phyloP scores from a whole-genome alignment of 2,329 filamentous ascomycete genomes.

The Penicillium sp. region DNA sequence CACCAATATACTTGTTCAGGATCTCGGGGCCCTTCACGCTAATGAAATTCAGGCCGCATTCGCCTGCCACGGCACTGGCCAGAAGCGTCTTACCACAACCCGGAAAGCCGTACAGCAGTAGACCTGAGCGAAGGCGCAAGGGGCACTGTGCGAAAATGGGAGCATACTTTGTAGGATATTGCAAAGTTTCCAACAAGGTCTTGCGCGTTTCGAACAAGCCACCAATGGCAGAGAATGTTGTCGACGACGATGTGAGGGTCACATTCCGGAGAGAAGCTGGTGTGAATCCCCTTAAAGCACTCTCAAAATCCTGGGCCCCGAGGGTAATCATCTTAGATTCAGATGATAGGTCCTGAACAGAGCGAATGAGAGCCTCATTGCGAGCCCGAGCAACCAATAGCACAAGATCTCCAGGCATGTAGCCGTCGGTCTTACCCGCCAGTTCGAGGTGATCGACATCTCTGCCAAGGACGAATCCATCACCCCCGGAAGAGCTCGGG shows the following conservation, averaged over 20 bases:
- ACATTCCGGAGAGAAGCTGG: conserved; percentile 93
- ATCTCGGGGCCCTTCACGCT: conserved; percentile 98
- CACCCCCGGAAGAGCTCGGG: conserved; percentile 45
- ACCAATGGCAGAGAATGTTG: conserved; percentile 87
- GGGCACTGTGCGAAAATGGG: conserved; percentile 97
- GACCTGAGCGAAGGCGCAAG: conserved; percentile 84
- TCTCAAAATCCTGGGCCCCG: conserved; percentile 72
- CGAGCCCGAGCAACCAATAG: conserved; percentile 82
- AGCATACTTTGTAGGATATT: conserved; percentile 96
- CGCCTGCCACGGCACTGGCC: conserved; percentile 93
- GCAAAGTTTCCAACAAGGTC: conserved; percentile 88
- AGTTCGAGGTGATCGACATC: conserved; percentile 88
- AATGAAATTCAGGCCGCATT: conserved; percentile 98
- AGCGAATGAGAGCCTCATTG: conserved; percentile 87
- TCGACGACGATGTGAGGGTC: conserved; percentile 86
- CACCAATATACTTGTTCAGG: conserved; percentile 97
- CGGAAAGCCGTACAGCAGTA: conserved; percentile 90
- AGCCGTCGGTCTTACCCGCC: conserved; percentile 90
- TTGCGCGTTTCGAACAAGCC: conserved; percentile 82
- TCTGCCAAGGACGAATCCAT: conserved; percentile 69
- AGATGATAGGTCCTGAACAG: conserved; percentile 58
- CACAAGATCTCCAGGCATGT: conserved; percentile 92
- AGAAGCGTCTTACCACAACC: conserved; percentile 96
- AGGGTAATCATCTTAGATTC: conserved; percentile 61
- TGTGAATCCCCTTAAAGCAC: conserved; percentile 85